Percentiles rank a stretch among this genome's conserved stretches.
Conservation (phyloP, 352 stramenopile species). For the Elongisporangium senticosum region DNA sequence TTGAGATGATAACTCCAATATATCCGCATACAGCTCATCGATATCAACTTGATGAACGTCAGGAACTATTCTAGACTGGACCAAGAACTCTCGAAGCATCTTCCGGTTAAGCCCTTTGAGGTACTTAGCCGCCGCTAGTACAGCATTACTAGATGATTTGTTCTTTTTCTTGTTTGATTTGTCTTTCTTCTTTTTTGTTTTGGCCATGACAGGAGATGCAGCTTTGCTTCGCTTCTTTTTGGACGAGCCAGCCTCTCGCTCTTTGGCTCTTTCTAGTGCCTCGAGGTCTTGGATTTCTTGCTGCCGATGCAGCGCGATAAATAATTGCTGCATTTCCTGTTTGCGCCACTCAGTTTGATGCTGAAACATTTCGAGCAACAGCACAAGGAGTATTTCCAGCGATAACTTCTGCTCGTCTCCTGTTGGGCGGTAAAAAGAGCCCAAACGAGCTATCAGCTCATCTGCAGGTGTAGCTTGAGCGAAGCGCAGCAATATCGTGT, state of each 20-base stretch:
- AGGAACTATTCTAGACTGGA: conserved; percentile 28
- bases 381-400: conserved; percentile 36
- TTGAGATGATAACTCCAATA: conserved; percentile 17
- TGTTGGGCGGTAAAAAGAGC: conserved; percentile 43
- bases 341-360: conserved; percentile 43
- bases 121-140: conserved; percentile 21
- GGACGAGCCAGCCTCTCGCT: conserved; percentile 4
- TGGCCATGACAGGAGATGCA: not conserved
- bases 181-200: conserved; percentile 1
- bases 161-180: conserved; percentile 23
- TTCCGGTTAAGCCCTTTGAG: conserved; percentile 30
- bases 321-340: conserved; percentile 32
- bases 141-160: conserved; percentile 11
- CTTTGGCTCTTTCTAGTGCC: conserved; percentile 8
- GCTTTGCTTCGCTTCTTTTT: conserved; percentile 5
- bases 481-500: conserved; percentile 38
- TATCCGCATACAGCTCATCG: conserved; percentile 29
- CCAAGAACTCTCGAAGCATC: conserved; percentile 30
- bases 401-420: conserved; percentile 54
- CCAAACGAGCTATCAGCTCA: conserved; percentile 29
- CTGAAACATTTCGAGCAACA: conserved; percentile 39
- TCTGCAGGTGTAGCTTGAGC: conserved; percentile 16
- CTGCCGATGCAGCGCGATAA: conserved; percentile 32
- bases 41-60: conserved; percentile 27
- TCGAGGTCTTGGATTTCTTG: conserved; percentile 13